Percentiles rank a stretch among this genome's conserved stretches.
Conservation (phyloP, 139 green algal species). For the Haematococcus sp. region DNA sequence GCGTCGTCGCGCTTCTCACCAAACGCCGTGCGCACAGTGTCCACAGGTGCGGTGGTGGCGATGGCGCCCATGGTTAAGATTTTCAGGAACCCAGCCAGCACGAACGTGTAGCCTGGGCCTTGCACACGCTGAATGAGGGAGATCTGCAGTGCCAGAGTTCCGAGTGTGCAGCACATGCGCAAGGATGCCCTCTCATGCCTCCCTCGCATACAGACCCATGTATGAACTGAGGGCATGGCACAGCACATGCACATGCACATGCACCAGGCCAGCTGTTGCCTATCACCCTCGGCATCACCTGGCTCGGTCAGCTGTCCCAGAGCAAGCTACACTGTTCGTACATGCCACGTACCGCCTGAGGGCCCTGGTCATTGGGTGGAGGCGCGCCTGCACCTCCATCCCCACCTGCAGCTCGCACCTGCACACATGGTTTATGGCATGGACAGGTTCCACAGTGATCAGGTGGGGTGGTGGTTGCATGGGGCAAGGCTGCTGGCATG, state of each 20-base stretch:
- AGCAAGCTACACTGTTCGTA: no score
- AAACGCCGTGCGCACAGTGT: conserved; percentile 35
- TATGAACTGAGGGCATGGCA: background rate
- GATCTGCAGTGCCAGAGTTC: conserved; percentile 33
- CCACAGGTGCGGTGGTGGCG: conserved; percentile 28
- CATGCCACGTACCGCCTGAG: no score
- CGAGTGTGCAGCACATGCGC: background rate
- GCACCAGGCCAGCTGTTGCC: no score
- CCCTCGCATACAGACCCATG: background rate
- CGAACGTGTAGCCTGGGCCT: conserved; percentile 48
- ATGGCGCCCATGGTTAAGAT: conserved; percentile 54
- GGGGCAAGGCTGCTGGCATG: no score
- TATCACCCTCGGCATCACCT: no score
- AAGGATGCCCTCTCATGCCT: background rate
- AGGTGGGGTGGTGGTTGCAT: background rate
- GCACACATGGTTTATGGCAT: no score
- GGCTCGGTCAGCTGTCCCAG: no score
- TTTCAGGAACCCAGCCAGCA: conserved; percentile 60
- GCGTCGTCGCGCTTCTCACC: conserved; percentile 38
- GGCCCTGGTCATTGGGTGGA: no score
- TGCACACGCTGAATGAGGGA: conserved; percentile 26
- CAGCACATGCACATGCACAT: no score
- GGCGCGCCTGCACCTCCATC: no score
- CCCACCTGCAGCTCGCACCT: no score
- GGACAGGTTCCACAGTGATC: no score